phyloP scores from a whole-genome alignment of 2,329 filamentous ascomycete species.

The Pezicula radicicola region DNA sequence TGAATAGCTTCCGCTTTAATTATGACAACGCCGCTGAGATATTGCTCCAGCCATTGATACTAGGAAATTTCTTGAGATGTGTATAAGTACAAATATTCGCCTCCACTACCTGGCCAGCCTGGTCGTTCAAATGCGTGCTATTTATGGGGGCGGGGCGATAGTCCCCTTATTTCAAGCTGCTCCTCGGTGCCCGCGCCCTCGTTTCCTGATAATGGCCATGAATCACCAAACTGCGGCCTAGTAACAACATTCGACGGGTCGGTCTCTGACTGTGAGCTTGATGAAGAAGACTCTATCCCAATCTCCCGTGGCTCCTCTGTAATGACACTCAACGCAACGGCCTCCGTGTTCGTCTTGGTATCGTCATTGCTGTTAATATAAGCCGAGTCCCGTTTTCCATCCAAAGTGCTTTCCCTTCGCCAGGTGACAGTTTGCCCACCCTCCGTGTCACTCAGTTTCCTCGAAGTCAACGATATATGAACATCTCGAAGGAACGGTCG shows the following conservation, averaged over 20 bases:
- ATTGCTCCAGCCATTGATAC: background rate
- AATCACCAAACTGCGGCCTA: background rate
- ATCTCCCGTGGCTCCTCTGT: background rate
- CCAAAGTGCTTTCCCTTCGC: background rate
- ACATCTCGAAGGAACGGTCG: constrained; percentile 43
- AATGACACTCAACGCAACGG: background rate
- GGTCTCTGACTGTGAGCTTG: background rate
- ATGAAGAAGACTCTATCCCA: background rate
- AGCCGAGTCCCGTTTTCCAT: background rate
- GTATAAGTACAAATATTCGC: background rate
- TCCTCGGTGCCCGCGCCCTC: background rate
- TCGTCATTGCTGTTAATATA: background rate
- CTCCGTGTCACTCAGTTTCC: background rate
- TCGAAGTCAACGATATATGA: constrained; percentile 34
- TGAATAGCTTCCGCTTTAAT: background rate
- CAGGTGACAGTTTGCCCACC: background rate
- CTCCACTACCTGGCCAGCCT: background rate
- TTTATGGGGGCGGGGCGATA: background rate
- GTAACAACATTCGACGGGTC: background rate
- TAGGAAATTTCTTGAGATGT: background rate
- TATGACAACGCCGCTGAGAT: background rate
- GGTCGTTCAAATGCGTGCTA: background rate
- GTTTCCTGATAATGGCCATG: background rate
- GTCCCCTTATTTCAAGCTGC: background rate
- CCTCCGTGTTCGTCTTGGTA: background rate